Evolutionary conservation across 2,329 filamentous ascomycete genomes (phyloP).

Genomic region (Thermomyces lanuginosus): DNA sequence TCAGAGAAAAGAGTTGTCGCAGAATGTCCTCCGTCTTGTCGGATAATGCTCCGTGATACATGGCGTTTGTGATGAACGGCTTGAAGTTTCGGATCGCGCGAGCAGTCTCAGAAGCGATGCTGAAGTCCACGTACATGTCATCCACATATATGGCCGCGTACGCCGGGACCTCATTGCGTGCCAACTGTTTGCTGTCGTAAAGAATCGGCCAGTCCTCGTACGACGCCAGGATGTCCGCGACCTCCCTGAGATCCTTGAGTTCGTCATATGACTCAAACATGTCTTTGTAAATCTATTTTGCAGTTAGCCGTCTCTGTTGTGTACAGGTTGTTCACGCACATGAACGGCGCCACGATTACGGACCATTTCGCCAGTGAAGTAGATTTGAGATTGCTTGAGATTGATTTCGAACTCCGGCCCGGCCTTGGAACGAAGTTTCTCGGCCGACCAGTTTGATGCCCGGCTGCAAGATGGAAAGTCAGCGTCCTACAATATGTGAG

Average conservation of each 20-base stretch:
- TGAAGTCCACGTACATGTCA: slow-evolving; percentile 84
- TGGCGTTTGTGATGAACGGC: slow-evolving; percentile 66
- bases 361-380: slow-evolving; percentile 81
- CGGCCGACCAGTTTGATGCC: slow-evolving; percentile 61
- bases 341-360: slow-evolving; percentile 3
- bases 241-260: slow-evolving; percentile 49
- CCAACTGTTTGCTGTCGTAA: slow-evolving; percentile 59
- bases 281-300: slow-evolving; percentile 50
- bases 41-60: slow-evolving; percentile 75
- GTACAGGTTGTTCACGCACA: neutral
- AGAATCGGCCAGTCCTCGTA: slow-evolving; percentile 56
- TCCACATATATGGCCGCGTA: slow-evolving; percentile 72
- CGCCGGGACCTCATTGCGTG: slow-evolving; percentile 63
- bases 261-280: slow-evolving; percentile 71
- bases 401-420: slow-evolving; percentile 33
- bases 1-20: slow-evolving; percentile 55
- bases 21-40: slow-evolving; percentile 60
- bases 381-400: slow-evolving; percentile 38
- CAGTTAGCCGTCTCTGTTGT: neutral
- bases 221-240: slow-evolving; percentile 54
- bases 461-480: slow-evolving; percentile 15
- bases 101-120: slow-evolving; percentile 57
- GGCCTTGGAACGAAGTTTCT: slow-evolving; percentile 16
- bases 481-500: neutral
- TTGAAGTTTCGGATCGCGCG: slow-evolving; percentile 58